Base-by-base conservation (phyloP, 495 filamentous ascomycete species). In the Aspergillus haitiensis region DNA sequence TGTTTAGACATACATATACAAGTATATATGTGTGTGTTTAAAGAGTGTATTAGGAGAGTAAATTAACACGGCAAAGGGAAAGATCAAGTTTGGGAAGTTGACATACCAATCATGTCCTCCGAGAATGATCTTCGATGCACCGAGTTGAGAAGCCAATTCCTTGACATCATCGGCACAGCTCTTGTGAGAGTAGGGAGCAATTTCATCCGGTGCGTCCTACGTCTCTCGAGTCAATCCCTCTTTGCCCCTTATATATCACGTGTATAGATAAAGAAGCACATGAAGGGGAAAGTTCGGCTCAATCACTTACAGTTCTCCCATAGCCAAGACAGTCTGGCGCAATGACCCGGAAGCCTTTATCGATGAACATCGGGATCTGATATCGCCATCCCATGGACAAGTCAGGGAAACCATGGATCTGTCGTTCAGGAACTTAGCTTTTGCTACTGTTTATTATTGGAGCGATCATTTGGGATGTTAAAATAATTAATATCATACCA, bases 81-180 rank as follows among this genome's bases (percentile, higher is more conserved):
- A 1, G 21, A 27, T 27, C 21, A 27, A 50, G 35, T 8, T 16
- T 31, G 21, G n/a, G n/a, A 4, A 36, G 5, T 9, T 48, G 1
- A 5, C 79, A 66, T 86, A 91, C 93, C 92, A 96, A 71, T 96
- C 92, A 69, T 96, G 92, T 7, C 91, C 92, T 12, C 89, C 88
- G 11, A 96, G 78, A 32, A 95, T 86, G 61, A 91, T 85, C 8
- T 71, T 76, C 9, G 73, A 68, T 39, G 80, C 79, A 18, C 83
- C 78, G 18, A 93, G 73, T 18, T 85, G 80, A 5, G 69, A 65
- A 5, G 86, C 82, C 7, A 92, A 77, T 58, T 81, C 84, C 18
- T 81, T 84, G 64, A 95, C 83, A 66, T 93, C 89, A 44, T 86
- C 81, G 18, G 88, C 82, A 57, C 84, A 82, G 45, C 79, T 82